A percentile compares a stretch with the other conserved stretches of the same genome.
Evolutionary conservation across 2,329 filamentous ascomycete species (phyloP).

Genomic region (Aspergillus novoparasiticus): DNA sequence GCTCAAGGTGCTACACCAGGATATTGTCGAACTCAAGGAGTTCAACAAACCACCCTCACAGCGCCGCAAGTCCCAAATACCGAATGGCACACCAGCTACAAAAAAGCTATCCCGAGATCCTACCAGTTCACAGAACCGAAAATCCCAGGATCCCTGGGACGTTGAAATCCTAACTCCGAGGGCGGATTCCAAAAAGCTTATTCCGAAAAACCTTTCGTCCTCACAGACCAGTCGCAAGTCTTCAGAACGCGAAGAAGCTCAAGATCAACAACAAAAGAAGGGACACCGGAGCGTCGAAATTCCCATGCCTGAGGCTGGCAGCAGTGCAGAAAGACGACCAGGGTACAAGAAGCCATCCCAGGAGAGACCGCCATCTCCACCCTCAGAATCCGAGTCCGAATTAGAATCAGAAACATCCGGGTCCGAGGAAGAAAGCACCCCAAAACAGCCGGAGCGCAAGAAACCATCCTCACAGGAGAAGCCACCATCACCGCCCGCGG

Average conservation of each 20-base stretch:
- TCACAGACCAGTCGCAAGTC: not conserved
- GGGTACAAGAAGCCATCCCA: constrained; percentile 2
- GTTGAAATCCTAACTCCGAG: constrained; percentile 5
- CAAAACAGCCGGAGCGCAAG: not conserved
- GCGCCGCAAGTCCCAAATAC: not conserved
- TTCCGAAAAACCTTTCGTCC: not conserved
- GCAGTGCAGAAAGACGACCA: not conserved
- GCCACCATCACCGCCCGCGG: constrained; percentile 12
- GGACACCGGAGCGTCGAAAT: not conserved
- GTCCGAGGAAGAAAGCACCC: not conserved
- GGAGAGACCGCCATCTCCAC: constrained; percentile 9
- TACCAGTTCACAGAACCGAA: not conserved
- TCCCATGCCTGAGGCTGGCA: not conserved
- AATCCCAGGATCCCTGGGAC: not conserved
- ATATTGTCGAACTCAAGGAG: not conserved
- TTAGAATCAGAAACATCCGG: constrained; percentile 5
- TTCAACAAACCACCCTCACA: not conserved
- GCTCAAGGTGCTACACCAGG: not conserved
- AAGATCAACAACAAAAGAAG: not conserved
- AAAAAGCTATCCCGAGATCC: constrained; percentile 1
- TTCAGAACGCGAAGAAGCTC: not conserved
- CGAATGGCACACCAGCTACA: not conserved
- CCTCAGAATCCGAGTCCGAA: constrained; percentile 15
- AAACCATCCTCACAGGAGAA: not conserved
- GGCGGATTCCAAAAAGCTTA: not conserved